Evolutionary conservation across 2,329 filamentous ascomycete species (phyloP), one percentile per base, ranked within the genome.

Genomic region (Colletotrichum spinosum): DNA sequence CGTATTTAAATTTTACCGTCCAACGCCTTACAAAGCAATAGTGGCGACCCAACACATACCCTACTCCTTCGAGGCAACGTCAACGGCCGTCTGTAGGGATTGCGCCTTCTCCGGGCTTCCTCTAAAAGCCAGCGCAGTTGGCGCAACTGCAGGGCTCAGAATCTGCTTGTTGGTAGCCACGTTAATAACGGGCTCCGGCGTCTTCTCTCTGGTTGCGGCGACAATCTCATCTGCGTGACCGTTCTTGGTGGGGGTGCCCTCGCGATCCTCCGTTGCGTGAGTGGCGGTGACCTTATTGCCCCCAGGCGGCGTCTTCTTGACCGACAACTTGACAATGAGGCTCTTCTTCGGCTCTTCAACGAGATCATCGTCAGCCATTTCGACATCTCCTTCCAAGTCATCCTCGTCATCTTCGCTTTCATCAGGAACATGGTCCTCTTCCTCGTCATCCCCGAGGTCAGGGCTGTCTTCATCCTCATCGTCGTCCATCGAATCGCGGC

Each of bases 371-470:
- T 89, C 86, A 10, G 81, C 81, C 73, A 88, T 83, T 42, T 80
- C 79, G 44, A 84, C 85, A 11, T 84, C 84, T 58, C 87, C 86
- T 44, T 88, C 86, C n/a, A 83, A 80, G 1, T 87, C 83, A 37
- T 87, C 86, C 5, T 81, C 80, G 3, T 90, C 88, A 8, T 86
- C 83, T 41, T 89, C 87, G 4, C 81, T 81, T 49, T 86, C 86
- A 56, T 87, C 83, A 0, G 87, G 86, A 15, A 90, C 83, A 56
- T 92, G 89, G 6, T 90, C 90, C 60, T 93, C 86, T 42, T 91
- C 89, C 62, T 91, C 91, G 63, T 94, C 92, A 60, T 91, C 92
- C 10, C 90, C 92, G 55, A 91, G 90, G 49, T 93, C 90, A 74
- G 89, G 92, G 57, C 90, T 90, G 7, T 87, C 88, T 11, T 57